Conservation (phyloP, 148 eudicot genomes). For the Chenopodium formosanum region DNA sequence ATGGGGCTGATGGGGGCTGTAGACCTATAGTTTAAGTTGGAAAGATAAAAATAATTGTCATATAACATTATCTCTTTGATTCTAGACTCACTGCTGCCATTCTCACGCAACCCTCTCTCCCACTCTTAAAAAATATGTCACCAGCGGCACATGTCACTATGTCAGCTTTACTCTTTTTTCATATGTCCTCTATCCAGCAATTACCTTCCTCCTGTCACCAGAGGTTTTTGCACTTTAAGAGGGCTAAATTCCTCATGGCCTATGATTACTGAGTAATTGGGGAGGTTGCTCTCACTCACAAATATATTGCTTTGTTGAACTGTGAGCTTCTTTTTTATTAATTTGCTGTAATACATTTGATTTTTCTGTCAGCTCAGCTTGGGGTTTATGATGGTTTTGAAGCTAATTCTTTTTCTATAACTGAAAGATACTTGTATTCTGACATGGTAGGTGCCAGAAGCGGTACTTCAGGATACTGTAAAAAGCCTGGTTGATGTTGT, state of each 20-base stretch:
- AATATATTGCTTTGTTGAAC: not conserved
- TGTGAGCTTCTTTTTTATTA: not conserved
- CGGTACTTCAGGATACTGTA: constrained; percentile 48
- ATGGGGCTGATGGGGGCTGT: not conserved
- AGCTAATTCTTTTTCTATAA: constrained; percentile 8
- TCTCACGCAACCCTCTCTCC: not conserved
- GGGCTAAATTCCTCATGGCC: not conserved
- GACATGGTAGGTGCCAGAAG: constrained; percentile 55
- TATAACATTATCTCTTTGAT: not conserved
- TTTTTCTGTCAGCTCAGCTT: not conserved
- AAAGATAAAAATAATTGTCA: not conserved
- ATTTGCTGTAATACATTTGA: not conserved
- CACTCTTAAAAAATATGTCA: not conserved
- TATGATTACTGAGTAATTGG: not conserved
- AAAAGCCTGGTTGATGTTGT: constrained; percentile 70
- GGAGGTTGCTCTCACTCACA: not conserved
- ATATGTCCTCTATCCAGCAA: not conserved
- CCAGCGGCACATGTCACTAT: not conserved
- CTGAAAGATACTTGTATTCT: constrained; percentile 3
- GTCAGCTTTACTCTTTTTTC: not conserved
- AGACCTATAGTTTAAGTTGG: not conserved
- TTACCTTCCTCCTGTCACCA: not conserved
- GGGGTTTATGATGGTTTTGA: not conserved
- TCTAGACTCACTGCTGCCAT: not conserved
- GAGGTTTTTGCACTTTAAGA: not conserved